Percentiles rank a stretch among this genome's conserved stretches.
phyloP scores from a whole-genome alignment of 768 basidiomycete genomes.

The Inosperma sp. region DNA sequence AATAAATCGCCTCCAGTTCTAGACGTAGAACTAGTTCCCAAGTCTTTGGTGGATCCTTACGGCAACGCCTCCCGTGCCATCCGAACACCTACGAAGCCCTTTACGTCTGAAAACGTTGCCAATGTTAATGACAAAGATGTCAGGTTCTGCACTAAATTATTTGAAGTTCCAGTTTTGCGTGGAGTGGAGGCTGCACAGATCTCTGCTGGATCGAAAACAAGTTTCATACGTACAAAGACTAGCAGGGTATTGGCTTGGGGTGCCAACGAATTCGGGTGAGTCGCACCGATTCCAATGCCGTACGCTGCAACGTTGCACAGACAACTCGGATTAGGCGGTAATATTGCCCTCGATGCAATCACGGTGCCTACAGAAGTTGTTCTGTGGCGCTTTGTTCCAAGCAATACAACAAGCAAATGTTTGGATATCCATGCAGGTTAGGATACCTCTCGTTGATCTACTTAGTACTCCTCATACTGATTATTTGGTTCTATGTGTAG shows the following conservation, averaged over 20 bases:
- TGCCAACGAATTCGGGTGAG: slow-evolving; percentile 80
- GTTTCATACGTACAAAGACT: slow-evolving; percentile 60
- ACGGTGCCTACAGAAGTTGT: slow-evolving; percentile 82
- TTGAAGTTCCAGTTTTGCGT: slow-evolving; percentile 70
- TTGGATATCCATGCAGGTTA: slow-evolving; percentile 60
- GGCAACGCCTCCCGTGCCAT: slow-evolving; percentile 41
- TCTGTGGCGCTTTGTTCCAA: slow-evolving; percentile 54
- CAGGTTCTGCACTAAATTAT: slow-evolving; percentile 63
- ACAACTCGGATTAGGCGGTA: slow-evolving; percentile 75
- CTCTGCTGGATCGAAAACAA: slow-evolving; percentile 66
- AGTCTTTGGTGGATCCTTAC: slow-evolving; percentile 48
- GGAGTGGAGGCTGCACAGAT: slow-evolving; percentile 64
- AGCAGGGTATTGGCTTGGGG: slow-evolving; percentile 87
- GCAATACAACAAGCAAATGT: slow-evolving; percentile 54
- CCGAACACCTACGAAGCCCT: slow-evolving; percentile 27
- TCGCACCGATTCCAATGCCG: neutral
- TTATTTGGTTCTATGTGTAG: slow-evolving; percentile 40
- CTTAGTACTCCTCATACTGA: no score
- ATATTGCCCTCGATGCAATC: slow-evolving; percentile 60
- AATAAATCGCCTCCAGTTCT: slow-evolving; percentile 31
- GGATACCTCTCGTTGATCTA: no score
- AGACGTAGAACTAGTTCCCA: slow-evolving; percentile 54
- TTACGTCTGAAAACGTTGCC: slow-evolving; percentile 30
- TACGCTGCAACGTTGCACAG: slow-evolving; percentile 32
- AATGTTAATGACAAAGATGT: slow-evolving; percentile 41